Base-by-base conservation (phyloP, 306 rosid species). In the Casuarina cunninghamiana region DNA sequence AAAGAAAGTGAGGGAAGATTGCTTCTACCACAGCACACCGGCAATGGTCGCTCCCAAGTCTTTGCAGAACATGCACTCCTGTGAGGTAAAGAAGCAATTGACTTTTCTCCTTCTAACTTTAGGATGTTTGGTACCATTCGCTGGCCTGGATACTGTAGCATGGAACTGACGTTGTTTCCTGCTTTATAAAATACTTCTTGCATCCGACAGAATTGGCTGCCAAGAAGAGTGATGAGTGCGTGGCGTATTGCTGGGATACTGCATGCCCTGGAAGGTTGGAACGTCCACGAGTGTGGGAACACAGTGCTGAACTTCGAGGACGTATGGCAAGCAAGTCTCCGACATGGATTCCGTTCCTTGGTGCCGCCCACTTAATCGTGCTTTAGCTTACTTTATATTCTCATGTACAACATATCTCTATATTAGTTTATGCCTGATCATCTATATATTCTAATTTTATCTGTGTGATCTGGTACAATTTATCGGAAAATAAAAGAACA, bases 221-320 rank as follows among this genome's bases (percentile, higher is more conserved):
- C 91, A 66, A 89, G 98, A 77, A 87, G 90, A 67, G 93, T 87
- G 62, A 92, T 94, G 95, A 94, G 97, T 67, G 97, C 91, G 0
- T 88, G 91, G 88, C 90, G 96, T 2, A 69, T 90, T 3, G 97
- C 91, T 0, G 97, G 95, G 35, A 83, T 89, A 68, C 17, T 94
- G 80, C 97, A 94, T 73, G 93, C 86, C 1, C 48, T 90, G 11
- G 92, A 90, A 85, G 92, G 74, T 8, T 90, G 97, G 97, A 78
- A 87, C 0, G 80, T 77, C 65, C 81, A 94, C 50, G 97, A 92
- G 72, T 88, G 93, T 10, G 93, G 94, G 1, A 43, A 84, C 3
- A 6, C 41, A 46, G 83, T 86, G 82, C 80, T 82, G 3, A 73
- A 88, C 63, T 8, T 84, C 71, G 88, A 92, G 21, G 80, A 82